Base-by-base conservation (phyloP, 2,329 filamentous ascomycete species). In the Colletotrichum tamarilloi region DNA sequence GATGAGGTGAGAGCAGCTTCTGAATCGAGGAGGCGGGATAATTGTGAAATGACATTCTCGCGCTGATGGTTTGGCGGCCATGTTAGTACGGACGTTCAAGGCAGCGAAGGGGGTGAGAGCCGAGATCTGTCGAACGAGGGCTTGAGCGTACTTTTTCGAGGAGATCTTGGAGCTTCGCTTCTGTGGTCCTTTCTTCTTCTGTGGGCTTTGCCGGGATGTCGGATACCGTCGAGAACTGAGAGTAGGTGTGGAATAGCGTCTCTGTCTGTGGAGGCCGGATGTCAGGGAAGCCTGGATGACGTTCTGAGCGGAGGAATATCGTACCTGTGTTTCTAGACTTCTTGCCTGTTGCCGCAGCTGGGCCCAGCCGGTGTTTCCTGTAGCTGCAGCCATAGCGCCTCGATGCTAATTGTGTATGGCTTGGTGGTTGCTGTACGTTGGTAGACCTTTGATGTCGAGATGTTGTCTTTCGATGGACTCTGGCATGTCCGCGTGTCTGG, bases 261-360 rank as follows among this genome's bases (percentile, higher is more conserved):
- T 98, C 95, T 59, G 95, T 97, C 95, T 98, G 78, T 49, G 8
- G 26, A 55, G n/a, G 32, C 28, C 65, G 56, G 62, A 59, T 63
- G 74, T 75, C 65, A 75, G 74, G 56, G 57, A 64, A 66, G 28
- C 64, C 60, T 42, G 64, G 28, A 6, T 32, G 24, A 30, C 16
- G 58, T 68, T 56, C 42, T 60, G 46, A 49, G 38, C 49, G n/a
- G 59, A 52, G 46, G n/a, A n/a, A 19, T 26, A 5, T 14, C 82
- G 76, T 87, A 97, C 96, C 89, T 98, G 96, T 74, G 93, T 94
- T 84, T 99, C 97, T 75, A 98, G 87, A 57, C 92, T 91, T 79
- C 97, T 90, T 74, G 95, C 94, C 85, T 98, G 96, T 82, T 98
- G 95, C 79, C 97, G 94, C 77, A 98, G 89, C 85, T 98, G 95